Percentiles rank a stretch among this genome's conserved stretches.
Evolutionary conservation across 116 monocot genomes (phyloP).

Genomic region (Papilionanthe hybrid): DNA sequence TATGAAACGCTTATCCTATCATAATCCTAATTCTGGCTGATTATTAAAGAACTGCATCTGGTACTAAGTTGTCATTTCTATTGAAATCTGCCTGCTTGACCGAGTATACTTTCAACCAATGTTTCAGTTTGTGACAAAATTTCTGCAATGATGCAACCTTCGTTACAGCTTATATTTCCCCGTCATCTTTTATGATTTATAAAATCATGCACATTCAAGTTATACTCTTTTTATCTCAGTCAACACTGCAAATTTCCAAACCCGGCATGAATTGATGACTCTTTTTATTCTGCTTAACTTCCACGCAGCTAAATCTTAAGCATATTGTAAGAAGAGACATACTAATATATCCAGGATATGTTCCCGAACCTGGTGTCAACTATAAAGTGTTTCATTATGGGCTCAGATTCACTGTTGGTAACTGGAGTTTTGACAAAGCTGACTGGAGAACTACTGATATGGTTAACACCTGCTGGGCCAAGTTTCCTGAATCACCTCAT

Average conservation of each 20-base stretch:
- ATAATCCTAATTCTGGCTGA: not conserved
- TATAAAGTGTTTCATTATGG: conserved; percentile 94
- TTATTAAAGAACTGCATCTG: not conserved
- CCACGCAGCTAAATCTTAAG: conserved; percentile 72
- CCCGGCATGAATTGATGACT: not conserved
- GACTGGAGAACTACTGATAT: conserved; percentile 76
- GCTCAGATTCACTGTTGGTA: conserved; percentile 65
- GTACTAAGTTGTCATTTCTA: not conserved
- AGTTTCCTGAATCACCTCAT: conserved; percentile 86
- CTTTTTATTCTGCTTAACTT: not conserved
- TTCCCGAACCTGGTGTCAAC: conserved; percentile 56
- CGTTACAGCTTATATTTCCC: not conserved
- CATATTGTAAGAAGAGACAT: conserved; percentile 70
- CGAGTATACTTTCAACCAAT: not conserved
- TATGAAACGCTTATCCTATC: not conserved
- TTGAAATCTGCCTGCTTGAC: not conserved
- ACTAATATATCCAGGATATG: conserved; percentile 89
- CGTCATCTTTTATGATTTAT: not conserved
- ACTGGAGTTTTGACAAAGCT: conserved; percentile 99
- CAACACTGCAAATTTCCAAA: not conserved
- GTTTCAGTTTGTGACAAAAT: not conserved
- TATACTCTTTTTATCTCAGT: not conserved
- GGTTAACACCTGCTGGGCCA: conserved; percentile 92
- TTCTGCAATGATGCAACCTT: not conserved
- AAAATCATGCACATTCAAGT: not conserved